phyloP scores from a whole-genome alignment of 2,329 filamentous ascomycete genomes.

The Diaporthe longicolla region DNA sequence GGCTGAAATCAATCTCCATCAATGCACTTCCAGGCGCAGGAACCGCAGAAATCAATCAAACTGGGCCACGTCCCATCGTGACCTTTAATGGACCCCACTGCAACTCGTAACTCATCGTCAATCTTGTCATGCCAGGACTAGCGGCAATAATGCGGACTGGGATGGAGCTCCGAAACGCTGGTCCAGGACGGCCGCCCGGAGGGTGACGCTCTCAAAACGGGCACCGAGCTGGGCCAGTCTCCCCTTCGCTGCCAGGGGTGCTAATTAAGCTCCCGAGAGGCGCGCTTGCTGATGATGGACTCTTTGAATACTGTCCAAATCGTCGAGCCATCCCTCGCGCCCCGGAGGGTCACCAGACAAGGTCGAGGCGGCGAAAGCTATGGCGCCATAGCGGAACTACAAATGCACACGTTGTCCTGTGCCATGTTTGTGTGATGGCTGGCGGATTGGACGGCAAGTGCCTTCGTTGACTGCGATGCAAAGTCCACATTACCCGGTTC shows the following conservation, averaged over 20 bases:
- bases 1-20: slow-evolving; percentile 35
- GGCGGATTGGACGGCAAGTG: background rate
- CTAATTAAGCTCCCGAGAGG: slow-evolving; percentile 39
- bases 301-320: background rate
- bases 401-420: slow-evolving; percentile 26
- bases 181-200: slow-evolving; percentile 16
- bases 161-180: slow-evolving; percentile 37
- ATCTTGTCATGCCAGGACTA: slow-evolving; percentile 33
- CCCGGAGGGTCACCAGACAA: slow-evolving; percentile 25
- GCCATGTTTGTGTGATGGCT: background rate
- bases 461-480: background rate
- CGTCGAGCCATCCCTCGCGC: slow-evolving; percentile 28
- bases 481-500: background rate
- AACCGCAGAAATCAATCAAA: slow-evolving; percentile 41
- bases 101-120: slow-evolving; percentile 38
- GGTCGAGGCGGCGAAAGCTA: background rate
- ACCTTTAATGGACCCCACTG: slow-evolving; percentile 37
- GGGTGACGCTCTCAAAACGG: slow-evolving; percentile 27
- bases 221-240: background rate
- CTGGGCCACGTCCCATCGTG: slow-evolving; percentile 40
- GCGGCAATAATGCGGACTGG: slow-evolving; percentile 25
- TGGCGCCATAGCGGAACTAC: slow-evolving; percentile 29
- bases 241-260: slow-evolving; percentile 6
- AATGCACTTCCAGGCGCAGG: slow-evolving; percentile 38
- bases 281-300: slow-evolving; percentile 32